Conservation (phyloP, 768 basidiomycete genomes). For the Auricularia cornea region DNA sequence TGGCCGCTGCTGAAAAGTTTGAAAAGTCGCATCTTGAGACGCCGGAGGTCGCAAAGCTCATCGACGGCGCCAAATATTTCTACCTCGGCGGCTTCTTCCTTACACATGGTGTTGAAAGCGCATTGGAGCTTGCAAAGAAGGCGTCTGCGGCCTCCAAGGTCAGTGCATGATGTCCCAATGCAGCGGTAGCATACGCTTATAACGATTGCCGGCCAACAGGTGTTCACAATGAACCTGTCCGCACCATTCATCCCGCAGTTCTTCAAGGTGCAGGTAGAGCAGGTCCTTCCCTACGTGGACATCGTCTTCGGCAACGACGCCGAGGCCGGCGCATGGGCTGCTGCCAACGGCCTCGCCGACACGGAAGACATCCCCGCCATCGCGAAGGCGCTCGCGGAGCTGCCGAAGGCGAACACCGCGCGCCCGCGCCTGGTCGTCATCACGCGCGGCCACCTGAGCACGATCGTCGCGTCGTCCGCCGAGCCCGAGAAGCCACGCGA, state of each 20-base stretch:
- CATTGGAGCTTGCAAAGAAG: constrained; percentile 66
- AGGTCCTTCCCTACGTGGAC: constrained; percentile 78
- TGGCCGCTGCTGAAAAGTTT: constrained; percentile 88
- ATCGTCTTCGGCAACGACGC: constrained; percentile 94
- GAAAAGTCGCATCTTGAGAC: constrained; percentile 71
- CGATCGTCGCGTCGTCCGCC: constrained; percentile 32
- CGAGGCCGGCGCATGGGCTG: constrained; percentile 84
- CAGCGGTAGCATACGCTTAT: background rate
- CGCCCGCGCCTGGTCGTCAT: constrained; percentile 68
- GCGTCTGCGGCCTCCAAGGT: constrained; percentile 74
- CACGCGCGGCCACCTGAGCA: constrained; percentile 37
- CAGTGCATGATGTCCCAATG: constrained; percentile 3
- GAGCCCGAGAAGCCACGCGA: constrained; percentile 13
- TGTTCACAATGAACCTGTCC: constrained; percentile 87
- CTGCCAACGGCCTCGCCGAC: constrained; percentile 57
- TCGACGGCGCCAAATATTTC: constrained; percentile 75
- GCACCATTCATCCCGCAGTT: constrained; percentile 97
- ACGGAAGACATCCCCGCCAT: constrained; percentile 58
- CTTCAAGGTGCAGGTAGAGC: constrained; percentile 73
- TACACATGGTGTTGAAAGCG: constrained; percentile 76
- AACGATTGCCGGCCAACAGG: constrained; percentile 33
- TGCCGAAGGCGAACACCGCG: constrained; percentile 77
- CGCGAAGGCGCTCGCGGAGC: constrained; percentile 66
- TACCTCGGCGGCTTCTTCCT: constrained; percentile 98
- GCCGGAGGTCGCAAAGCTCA: constrained; percentile 61